phyloP scores from a whole-genome alignment of 495 filamentous ascomycete genomes.

The Pseudevernia furfuracea region DNA sequence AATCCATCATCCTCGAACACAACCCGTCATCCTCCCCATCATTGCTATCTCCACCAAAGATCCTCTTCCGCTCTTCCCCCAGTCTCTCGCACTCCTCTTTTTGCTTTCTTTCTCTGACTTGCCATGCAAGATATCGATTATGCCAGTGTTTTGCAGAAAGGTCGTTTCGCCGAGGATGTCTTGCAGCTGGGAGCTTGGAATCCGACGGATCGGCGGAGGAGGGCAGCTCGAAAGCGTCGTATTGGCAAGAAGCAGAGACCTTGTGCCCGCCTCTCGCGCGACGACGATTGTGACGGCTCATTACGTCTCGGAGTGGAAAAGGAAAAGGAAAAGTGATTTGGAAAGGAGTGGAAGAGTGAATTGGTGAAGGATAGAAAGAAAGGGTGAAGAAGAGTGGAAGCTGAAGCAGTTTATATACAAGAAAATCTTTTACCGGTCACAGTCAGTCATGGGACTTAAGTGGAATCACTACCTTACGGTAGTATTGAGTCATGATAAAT shows the following conservation, averaged over 20 bases:
- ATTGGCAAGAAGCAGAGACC: neutral
- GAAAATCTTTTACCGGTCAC: neutral
- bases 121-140: conserved; percentile 22
- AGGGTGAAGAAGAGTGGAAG: neutral
- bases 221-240: conserved; percentile 8
- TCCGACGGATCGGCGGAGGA: neutral
- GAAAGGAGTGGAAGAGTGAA: neutral
- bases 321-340: neutral
- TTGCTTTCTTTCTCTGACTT: conserved; percentile 17
- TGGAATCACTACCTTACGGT: neutral
- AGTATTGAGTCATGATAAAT: neutral
- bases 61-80: conserved; percentile 20
- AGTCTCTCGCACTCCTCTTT: conserved; percentile 22
- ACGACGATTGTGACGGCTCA: conserved; percentile 26
- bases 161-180: conserved; percentile 9
- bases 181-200: neutral
- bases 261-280: conserved; percentile 16
- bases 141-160: conserved; percentile 23
- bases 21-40: conserved; percentile 21
- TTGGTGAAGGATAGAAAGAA: neutral
- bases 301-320: neutral
- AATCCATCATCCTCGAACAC: conserved; percentile 24
- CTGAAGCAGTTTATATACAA: neutral
- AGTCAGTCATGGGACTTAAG: neutral
- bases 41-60: conserved; percentile 25